Evolutionary conservation across 2,329 filamentous ascomycete species (phyloP), one percentile per base, ranked within the genome.

Genomic region (Didymellaceae sp.): DNA sequence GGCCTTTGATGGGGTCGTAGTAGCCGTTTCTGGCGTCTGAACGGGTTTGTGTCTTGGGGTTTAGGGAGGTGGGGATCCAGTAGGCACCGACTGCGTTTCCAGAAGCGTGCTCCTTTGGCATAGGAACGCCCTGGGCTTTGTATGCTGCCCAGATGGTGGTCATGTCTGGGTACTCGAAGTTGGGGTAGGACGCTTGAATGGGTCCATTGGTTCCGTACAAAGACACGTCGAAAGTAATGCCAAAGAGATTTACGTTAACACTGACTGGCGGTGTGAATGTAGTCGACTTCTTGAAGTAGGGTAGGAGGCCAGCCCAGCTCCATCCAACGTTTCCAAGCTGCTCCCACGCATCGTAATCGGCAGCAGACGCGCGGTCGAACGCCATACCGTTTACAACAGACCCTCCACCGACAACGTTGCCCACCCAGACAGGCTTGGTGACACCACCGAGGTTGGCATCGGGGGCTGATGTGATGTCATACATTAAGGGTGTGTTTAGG

Each of bases 311-410:
- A 25, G 64, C 45, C 64, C 66, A 72, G 11, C 59, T 62, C 68
- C 68, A 72, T 2, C 82, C 84, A 1, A 57, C 47, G 57, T 86
- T 86, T 0, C 84, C 84, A 8, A 87, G 67, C 22, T 74, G 67
- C 37, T 78, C 79, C 84, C 84, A 87, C 0, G 76, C 77, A 65
- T 86, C 79, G 37, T 75, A 76, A 49, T 75, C 73, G 6, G 56
- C 66, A 14, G 62, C 59, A 25, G 64, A 59, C 10, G 64, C 74
- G 6, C 74, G 67, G 43, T 72, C 70, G 48, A 71, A 74, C 6
- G 67, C 58, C 71, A 76, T 73, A 6, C 71, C 70, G 56, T 76
- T 75, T 18, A 75, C 65, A 1, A 69, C 67, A 14, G 65, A 68
- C 9, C 70, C 67, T 1, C 73, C 74, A 3, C 74, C 73, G 3